Base-by-base conservation (phyloP, 1,284 basidiomycete genomes). In the Cronartium ribicola region DNA sequence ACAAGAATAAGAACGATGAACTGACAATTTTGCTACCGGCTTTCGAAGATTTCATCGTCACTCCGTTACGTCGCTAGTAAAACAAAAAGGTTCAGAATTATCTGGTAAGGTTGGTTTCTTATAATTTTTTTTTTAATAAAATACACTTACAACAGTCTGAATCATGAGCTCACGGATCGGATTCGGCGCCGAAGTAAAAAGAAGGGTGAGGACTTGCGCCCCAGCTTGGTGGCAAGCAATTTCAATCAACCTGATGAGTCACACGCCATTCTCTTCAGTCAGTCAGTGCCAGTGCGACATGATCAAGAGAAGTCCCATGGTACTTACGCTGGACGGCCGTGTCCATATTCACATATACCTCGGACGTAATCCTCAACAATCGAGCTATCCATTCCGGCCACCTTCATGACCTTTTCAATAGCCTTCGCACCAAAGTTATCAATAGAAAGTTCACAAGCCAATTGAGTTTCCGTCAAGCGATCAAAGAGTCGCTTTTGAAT, bases 221-320 rank as follows among this genome's bases (percentile, higher is more conserved):
- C 72, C 72, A 29, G 72, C 72, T 67, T 75, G 72, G 64, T 75
- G 72, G 43, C 72, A 75, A 40, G 72, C 72, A 57, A 75, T 75
- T 36, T 75, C 72, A 36, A 75, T 75, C 36, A 75, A 48, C n/a
- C 72, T 75, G 20, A 65, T 20, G 36, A 46, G 10, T 20, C n/a
- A 36, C 5, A 36, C 40, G 40, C 62, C n/a, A 41, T n/a, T 46
- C 8, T 8, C 37, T n/a, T 44, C 10, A 11, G 11, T 8, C 60
- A 0, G 44, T 48, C 61, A 63, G 20, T 20, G 17, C 29, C 14
- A 20, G 14, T 57, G 13, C 51, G 40, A 20, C 20, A 4, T n/a
- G 41, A n/a, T 40, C 6, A 41, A n/a, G 17, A 65, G 29, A 65
- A 46, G 41, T 36, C 13, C 3, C 13, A 41, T 5, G 20, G 8